Percentiles rank a stretch among this genome's conserved stretches.
Evolutionary conservation across 2,329 filamentous ascomycete genomes (phyloP).

Genomic region (Fusarium tanahbumbuense): DNA sequence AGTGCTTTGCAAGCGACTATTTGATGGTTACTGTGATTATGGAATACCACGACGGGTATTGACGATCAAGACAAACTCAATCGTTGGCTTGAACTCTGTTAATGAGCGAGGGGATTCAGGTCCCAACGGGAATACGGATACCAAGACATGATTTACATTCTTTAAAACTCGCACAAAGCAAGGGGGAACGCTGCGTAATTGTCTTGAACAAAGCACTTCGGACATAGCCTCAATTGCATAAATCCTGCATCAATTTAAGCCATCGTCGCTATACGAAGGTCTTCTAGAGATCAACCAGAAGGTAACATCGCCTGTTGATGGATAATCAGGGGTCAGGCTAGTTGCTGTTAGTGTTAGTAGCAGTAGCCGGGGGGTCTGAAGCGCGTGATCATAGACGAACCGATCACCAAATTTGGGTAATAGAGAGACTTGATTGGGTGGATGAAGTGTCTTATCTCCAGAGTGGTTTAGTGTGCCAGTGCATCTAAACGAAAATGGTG

Average conservation of each 20-base stretch:
- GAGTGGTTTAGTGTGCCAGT: constrained; percentile 26
- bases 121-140: neutral
- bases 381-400: constrained; percentile 22
- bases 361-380: constrained; percentile 1
- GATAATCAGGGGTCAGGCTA: constrained; percentile 22
- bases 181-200: neutral
- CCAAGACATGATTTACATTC: neutral
- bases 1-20: neutral
- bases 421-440: constrained; percentile 10
- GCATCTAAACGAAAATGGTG: constrained; percentile 29
- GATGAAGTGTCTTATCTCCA: constrained; percentile 15
- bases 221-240: neutral
- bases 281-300: constrained; percentile 9
- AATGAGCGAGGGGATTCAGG: neutral
- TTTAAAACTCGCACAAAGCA: neutral
- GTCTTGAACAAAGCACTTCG: neutral
- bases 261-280: constrained; percentile 7
- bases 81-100: constrained; percentile 27
- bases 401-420: constrained; percentile 17
- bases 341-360: neutral
- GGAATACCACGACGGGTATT: constrained; percentile 6
- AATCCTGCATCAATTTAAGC: neutral
- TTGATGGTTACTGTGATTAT: neutral
- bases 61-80: constrained; percentile 28
- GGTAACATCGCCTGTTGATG: constrained; percentile 22